These are phyloP conservation scores for Jamesozyma rosinii DNA, from an alignment of 805 yeast genomes.

Conservation along the genomic window DNA sequence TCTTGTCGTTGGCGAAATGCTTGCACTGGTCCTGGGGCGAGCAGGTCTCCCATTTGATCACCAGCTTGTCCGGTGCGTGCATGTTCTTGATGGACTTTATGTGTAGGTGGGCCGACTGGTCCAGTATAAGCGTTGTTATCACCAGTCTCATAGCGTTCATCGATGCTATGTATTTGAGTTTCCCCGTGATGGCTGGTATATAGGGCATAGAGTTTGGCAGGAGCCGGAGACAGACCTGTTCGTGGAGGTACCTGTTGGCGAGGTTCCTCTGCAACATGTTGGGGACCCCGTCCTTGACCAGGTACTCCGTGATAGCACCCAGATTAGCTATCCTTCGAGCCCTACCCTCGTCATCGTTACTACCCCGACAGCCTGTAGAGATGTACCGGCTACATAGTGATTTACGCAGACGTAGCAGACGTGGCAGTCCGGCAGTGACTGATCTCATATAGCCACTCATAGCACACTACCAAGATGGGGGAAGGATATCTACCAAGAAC, in stretches of 20 bases:
- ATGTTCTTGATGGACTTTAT: slow-evolving; percentile 31
- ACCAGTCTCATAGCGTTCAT: slow-evolving; percentile 48
- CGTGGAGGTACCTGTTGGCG: slow-evolving; percentile 37
- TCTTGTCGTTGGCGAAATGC: slow-evolving; percentile 5
- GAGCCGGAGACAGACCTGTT: slow-evolving; percentile 42
- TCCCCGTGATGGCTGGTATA: slow-evolving; percentile 50
- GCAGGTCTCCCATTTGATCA: slow-evolving; percentile 25
- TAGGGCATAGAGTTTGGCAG: slow-evolving; percentile 45
- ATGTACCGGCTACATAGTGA: too few relatives aligned
- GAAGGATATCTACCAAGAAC: too few relatives aligned
- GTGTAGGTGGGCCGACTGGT: slow-evolving; percentile 45
- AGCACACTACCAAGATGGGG: too few relatives aligned
- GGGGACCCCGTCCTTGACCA: slow-evolving; percentile 42
- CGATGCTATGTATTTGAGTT: slow-evolving; percentile 45
- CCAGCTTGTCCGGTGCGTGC: slow-evolving; percentile 15
- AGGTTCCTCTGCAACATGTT: slow-evolving; percentile 38
- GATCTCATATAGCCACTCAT: too few relatives aligned
- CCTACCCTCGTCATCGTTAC: too few relatives aligned
- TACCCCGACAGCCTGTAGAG: too few relatives aligned
- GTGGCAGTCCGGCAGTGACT: too few relatives aligned
- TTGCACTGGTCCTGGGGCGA: neutral
- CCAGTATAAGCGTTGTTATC: slow-evolving; percentile 46
- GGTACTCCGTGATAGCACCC: slow-evolving; percentile 36
- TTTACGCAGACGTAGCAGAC: too few relatives aligned
- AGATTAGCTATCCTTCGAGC: slow-evolving; percentile 1